Percentiles rank a stretch among this genome's conserved stretches.
Evolutionary conservation across 129 eudicot species (phyloP).

Genomic region (Lactuca sativa): DNA sequence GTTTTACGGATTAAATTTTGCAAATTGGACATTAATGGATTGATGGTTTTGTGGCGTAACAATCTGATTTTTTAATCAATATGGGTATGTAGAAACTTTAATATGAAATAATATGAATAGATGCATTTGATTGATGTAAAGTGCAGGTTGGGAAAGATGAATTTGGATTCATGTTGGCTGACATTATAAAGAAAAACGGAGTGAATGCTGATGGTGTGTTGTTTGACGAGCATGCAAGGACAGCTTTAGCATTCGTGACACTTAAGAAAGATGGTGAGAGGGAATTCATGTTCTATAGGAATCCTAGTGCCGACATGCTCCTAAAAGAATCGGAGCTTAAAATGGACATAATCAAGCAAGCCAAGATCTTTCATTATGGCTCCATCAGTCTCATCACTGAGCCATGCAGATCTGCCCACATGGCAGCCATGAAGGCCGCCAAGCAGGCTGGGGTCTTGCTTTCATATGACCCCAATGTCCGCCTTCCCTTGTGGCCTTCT

Average conservation of each 20-base stretch:
- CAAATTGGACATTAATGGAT: slow-evolving; percentile 9
- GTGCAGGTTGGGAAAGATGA: slow-evolving; percentile 72
- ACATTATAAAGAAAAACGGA: slow-evolving; percentile 54
- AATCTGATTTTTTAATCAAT: background rate
- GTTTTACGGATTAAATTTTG: background rate
- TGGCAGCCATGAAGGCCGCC: slow-evolving; percentile 69
- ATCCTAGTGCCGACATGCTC: slow-evolving; percentile 83
- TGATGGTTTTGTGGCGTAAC: background rate
- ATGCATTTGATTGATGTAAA: background rate
- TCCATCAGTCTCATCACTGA: slow-evolving; percentile 71
- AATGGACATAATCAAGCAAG: slow-evolving; percentile 48
- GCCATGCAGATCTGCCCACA: slow-evolving; percentile 67
- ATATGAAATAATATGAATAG: background rate
- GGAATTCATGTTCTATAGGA: slow-evolving; percentile 83
- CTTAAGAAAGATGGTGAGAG: slow-evolving; percentile 61
- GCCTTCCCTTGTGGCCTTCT: slow-evolving; percentile 75
- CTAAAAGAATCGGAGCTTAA: slow-evolving; percentile 61
- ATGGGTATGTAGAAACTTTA: too few species aligned
- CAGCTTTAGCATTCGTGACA: slow-evolving; percentile 77
- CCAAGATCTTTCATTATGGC: slow-evolving; percentile 68
- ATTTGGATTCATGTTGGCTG: slow-evolving; percentile 71
- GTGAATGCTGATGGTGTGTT: slow-evolving; percentile 58
- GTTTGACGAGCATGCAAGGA: slow-evolving; percentile 62
- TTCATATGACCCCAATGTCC: slow-evolving; percentile 74
- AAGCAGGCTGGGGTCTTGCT: slow-evolving; percentile 70